Evolutionary conservation across 192 early-diverging fungal species (phyloP), one percentile per base, ranked within the genome.

Genomic region (Backusella australiensis): DNA sequence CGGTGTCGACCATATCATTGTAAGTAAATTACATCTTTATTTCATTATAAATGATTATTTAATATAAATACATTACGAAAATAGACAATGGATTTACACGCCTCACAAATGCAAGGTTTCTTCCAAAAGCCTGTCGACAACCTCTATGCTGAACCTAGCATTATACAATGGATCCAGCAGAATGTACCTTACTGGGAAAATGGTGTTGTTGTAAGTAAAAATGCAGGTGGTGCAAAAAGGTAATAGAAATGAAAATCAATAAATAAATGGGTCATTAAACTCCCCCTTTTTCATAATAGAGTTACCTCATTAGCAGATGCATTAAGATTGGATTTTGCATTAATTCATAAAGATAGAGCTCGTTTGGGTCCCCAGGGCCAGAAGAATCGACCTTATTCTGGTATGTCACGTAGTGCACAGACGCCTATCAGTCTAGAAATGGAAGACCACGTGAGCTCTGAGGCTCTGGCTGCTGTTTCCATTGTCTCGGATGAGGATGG

Each of bases 221-320:
- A 99, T 87, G 97, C 96, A 34, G 96, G 96, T 67, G 97, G 97
- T 41, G 96, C 97, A 74, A 99, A 99, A 82, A 89, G 96, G 89
- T 95, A 83, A 71, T 23, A 21, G 95, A 83, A 71, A 34, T 21
- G 29, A 41, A 34, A 65, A n/a, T 17, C 14, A n/a, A 41, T 36
- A 66, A 44, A 19, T 66, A 49, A 1, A 3, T 26, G 38, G 9
- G 38, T 39, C 1, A 39, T 39, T 39, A 39, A 39, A 12, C 38
- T 11, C 38, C 11, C 38, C 38, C 12, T 42, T 23, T 32, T 26
- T 23, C 1, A 35, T n/a, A 9, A 56, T 17, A 89, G 86, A 77
- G 88, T 84, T 19, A 97, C 98, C 6, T 91, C 93, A 23, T 85
- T 99, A 63, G 96, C 97, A 15, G 97, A 99, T 83, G 86, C 90